Percentiles rank a stretch among this genome's conserved stretches.
These are phyloP conservation scores for Mortierella sp. DNA, from an alignment of 371 early-diverging fungal species.

Conservation along the genomic window DNA sequence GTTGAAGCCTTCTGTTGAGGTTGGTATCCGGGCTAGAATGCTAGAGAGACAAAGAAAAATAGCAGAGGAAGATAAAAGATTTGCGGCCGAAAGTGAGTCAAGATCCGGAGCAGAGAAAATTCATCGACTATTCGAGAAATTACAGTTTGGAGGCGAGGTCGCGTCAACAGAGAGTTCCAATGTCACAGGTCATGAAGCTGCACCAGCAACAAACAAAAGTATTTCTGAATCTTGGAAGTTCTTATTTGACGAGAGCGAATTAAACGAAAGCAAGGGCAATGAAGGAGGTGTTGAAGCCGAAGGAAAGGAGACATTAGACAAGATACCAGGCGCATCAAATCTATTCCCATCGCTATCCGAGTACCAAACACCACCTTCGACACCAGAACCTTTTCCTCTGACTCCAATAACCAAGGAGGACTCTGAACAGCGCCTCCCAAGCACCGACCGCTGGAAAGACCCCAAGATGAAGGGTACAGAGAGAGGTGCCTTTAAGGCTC, in stretches of 20 bases:
- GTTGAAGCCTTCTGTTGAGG: slow-evolving; percentile 46
- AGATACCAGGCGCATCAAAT: slow-evolving; percentile 40
- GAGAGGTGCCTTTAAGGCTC: slow-evolving; percentile 47
- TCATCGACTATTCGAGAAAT: slow-evolving; percentile 33
- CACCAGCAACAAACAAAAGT: background rate
- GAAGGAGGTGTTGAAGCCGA: background rate
- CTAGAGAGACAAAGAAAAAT: slow-evolving; percentile 22
- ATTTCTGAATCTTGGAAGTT: slow-evolving; percentile 48
- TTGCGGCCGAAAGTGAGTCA: slow-evolving; percentile 18
- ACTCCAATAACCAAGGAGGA: background rate
- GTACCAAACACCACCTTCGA: slow-evolving; percentile 1
- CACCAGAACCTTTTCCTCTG: background rate
- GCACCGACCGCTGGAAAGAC: slow-evolving; percentile 43
- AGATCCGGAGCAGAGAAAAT: slow-evolving; percentile 23
- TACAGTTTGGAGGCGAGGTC: slow-evolving; percentile 13
- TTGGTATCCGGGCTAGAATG: slow-evolving; percentile 43
- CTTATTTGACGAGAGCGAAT: slow-evolving; percentile 50
- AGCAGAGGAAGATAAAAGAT: slow-evolving; percentile 16
- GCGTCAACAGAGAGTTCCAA: background rate
- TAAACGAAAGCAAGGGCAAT: slow-evolving; percentile 14
- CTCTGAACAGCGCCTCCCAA: background rate
- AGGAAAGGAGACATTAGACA: slow-evolving; percentile 32
- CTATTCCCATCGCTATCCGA: slow-evolving; percentile 34
- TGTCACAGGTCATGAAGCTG: background rate
- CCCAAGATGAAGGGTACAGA: slow-evolving; percentile 44